phyloP scores from a whole-genome alignment of 306 rosid genomes.

The Castanea crenata region DNA sequence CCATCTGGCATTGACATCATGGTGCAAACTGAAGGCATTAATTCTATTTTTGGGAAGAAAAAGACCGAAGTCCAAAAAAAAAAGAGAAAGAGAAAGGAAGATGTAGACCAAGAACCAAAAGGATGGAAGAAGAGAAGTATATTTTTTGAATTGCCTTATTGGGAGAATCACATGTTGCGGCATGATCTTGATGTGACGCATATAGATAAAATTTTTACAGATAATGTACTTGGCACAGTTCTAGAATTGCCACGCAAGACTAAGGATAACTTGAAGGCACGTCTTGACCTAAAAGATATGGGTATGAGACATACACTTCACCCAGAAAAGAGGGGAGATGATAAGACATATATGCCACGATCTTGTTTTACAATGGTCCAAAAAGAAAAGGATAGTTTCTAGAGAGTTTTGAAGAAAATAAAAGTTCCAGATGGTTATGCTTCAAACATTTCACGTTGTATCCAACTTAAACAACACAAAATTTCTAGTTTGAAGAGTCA shows the following conservation, averaged over 20 bases:
- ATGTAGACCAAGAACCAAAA: not conserved
- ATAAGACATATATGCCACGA: not conserved
- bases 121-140: not conserved
- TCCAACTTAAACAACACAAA: not conserved
- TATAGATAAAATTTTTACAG: not conserved
- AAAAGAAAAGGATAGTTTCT: not conserved
- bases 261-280: not conserved
- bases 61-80: too few species aligned
- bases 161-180: not conserved
- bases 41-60: not conserved
- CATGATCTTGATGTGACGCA: not conserved
- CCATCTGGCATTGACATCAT: not conserved
- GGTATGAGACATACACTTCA: not conserved
- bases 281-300: not conserved
- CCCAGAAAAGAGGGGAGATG: not conserved
- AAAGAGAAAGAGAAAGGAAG: not conserved
- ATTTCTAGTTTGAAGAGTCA: not conserved
- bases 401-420: not conserved
- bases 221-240: not conserved
- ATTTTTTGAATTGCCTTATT: not conserved
- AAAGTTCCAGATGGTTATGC: not conserved
- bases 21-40: not conserved
- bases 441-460: not conserved
- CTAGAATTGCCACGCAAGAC: not conserved
- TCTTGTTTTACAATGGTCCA: not conserved